These are phyloP conservation scores for Nakazawaea wyomingensis DNA, from an alignment of 805 yeast species.

Conservation along the genomic window DNA sequence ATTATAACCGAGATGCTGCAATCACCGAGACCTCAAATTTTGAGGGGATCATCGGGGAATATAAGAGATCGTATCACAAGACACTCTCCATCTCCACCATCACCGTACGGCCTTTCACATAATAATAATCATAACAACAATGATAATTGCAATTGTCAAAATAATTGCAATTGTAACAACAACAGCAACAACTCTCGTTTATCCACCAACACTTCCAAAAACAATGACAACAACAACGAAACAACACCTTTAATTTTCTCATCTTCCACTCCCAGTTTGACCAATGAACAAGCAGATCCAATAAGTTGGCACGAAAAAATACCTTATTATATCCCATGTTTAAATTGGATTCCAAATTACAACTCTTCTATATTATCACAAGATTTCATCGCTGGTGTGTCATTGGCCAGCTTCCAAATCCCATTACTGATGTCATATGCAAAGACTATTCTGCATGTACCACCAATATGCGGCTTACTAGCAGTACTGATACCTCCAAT, in stretches of 20 bases:
- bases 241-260: background rate
- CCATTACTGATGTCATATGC: conserved; percentile 83
- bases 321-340: conserved; percentile 64
- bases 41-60: background rate
- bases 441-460: conserved; percentile 76
- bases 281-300: background rate
- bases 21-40: background rate
- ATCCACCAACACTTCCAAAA: background rate
- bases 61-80: background rate
- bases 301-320: conserved; percentile 22
- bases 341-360: conserved; percentile 62
- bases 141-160: background rate
- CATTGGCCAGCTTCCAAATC: conserved; percentile 86
- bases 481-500: conserved; percentile 75
- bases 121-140: background rate
- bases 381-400: conserved; percentile 79
- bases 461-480: conserved; percentile 73
- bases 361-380: conserved; percentile 32
- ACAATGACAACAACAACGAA: background rate
- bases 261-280: background rate
- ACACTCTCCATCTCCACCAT: background rate
- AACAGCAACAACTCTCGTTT: background rate
- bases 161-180: background rate
- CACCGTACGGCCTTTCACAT: background rate
- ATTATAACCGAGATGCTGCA: no score